Evolutionary conservation across 768 basidiomycete genomes (phyloP).

Genomic region (Tulasnella sp.): DNA sequence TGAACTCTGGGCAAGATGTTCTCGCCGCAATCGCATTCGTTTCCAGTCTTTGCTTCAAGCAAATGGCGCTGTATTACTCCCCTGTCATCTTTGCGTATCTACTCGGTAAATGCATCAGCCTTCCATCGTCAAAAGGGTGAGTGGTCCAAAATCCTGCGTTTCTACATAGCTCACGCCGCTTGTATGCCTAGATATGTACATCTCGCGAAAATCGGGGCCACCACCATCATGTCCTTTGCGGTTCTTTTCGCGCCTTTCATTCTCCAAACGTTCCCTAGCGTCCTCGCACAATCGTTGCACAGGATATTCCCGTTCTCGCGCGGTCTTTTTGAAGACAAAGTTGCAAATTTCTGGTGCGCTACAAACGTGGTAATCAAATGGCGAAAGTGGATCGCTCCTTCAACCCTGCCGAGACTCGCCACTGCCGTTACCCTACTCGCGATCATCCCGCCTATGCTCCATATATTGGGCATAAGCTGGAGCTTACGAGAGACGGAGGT

Average conservation of each 20-base stretch:
- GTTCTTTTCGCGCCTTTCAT: slow-evolving; percentile 81
- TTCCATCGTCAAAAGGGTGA: slow-evolving; percentile 6
- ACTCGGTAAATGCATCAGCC: slow-evolving; percentile 79
- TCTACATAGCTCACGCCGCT: slow-evolving; percentile 6
- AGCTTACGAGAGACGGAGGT: slow-evolving; percentile 18
- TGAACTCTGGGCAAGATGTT: slow-evolving; percentile 69
- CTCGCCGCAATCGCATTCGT: slow-evolving; percentile 80
- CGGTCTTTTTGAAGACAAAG: slow-evolving; percentile 93
- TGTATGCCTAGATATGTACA: neutral
- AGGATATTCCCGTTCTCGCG: slow-evolving; percentile 92
- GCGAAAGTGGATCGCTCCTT: slow-evolving; percentile 56
- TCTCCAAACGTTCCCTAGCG: slow-evolving; percentile 58
- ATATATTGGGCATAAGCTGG: slow-evolving; percentile 41
- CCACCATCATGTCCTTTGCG: slow-evolving; percentile 65
- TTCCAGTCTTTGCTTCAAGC: slow-evolving; percentile 87
- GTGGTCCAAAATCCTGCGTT: neutral
- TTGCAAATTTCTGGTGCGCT: slow-evolving; percentile 98
- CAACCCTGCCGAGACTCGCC: slow-evolving; percentile 65
- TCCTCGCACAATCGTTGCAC: slow-evolving; percentile 64
- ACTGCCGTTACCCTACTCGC: slow-evolving; percentile 67
- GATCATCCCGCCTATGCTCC: slow-evolving; percentile 53
- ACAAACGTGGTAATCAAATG: slow-evolving; percentile 89
- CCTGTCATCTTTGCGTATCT: slow-evolving; percentile 91
- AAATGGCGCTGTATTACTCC: slow-evolving; percentile 94
- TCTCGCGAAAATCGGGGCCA: slow-evolving; percentile 46